Evolutionary conservation across 1,139 yeast species (phyloP), one percentile per base, ranked within the genome.

Genomic region (Candida dubliniensis): DNA sequence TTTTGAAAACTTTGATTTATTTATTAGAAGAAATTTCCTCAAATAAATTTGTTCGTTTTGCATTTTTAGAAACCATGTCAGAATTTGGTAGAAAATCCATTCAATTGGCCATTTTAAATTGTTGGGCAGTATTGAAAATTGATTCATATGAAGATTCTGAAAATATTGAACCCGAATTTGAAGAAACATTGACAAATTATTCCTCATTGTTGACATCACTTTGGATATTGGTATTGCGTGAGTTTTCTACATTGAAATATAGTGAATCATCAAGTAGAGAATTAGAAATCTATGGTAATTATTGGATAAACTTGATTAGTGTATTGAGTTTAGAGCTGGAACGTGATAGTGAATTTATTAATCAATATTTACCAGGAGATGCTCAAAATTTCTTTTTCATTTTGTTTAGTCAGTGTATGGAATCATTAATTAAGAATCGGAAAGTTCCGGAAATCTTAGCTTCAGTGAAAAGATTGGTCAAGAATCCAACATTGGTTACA

Each of bases 91-190:
- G 81, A 50, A 79, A 80, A 41, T 79, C 84, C 47, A 75, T 89
- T 39, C 83, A 82, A 50, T 66, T 89, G 15, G 79, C 95, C 0
- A 79, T 89, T 34, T 70, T 93, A 49, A 84, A 89, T 50, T 82
- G 96, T 31, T 93, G 99, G 98, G 96, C 98, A 0, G 78, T 82
- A 41, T 67, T 93, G 41, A 81, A 81, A 45, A 77, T 87, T 30
- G 71, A 79, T 26, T 60, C 73, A 2, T 55, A 65, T 4, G 73
- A 66, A 31, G 57, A 58, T 12, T 69, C 66, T 30, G 59, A 54
- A 2, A 68, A 64, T 8, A 52, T 56, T 13, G 76, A 70, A 40
- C 57, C 63, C 1, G 76, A 70, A 42, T 55, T 73, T 30, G 48
- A 55, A 13, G 67, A 59, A 2, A 76, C 86, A 11, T 70, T 86